Evolutionary conservation across 768 basidiomycete genomes (phyloP), one percentile per base, ranked within the genome.

Genomic region (Lentinula lateritia): DNA sequence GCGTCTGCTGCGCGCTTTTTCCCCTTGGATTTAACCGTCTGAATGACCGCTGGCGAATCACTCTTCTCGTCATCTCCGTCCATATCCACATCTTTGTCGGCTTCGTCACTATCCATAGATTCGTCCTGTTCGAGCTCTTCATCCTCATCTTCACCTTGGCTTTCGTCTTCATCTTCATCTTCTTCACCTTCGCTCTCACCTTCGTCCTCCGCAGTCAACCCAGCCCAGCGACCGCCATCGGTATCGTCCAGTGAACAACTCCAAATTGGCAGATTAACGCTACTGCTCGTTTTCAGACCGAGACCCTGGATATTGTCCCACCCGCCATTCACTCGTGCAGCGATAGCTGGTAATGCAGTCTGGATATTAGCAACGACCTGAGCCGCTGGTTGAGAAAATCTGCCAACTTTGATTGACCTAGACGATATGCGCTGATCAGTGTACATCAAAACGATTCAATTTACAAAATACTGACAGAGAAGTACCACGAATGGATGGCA

Each of bases 221-320:
- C 83, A 50, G 80, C 76, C 86, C 38, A 39, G 38, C 38, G 38
- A 9, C 38, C 38, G 7, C 38, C 6, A 39, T 8, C 9, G 38
- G 9, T 74, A 12, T 76, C 82, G 35, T 86, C 85, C n/a, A 97
- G 79, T 5, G 80, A 76, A 71, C 89, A 92, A 20, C 79, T 83
- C 93, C 95, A 99, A 69, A 99, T 87, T 5, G 97, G 97, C n/a
- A 99, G 74, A 65, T 88, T 85, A 38, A 87, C 79, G 57, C 90
- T 92, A 10, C 83, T 84, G 65, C 86, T 91, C 1, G 94, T 96
- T 75, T 98, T 98, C 76, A 99, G 85, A 65, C 92, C 83, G 18
- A 99, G 73, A 61, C 85, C 88, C 68, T 95, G 93, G 56, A 98
- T 78, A 72, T 98, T 97, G 58, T 89, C 88, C 95, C 95, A 98